Evolutionary conservation across 2,329 filamentous ascomycete genomes (phyloP).

Genomic region (Colletotrichum cuscutae): DNA sequence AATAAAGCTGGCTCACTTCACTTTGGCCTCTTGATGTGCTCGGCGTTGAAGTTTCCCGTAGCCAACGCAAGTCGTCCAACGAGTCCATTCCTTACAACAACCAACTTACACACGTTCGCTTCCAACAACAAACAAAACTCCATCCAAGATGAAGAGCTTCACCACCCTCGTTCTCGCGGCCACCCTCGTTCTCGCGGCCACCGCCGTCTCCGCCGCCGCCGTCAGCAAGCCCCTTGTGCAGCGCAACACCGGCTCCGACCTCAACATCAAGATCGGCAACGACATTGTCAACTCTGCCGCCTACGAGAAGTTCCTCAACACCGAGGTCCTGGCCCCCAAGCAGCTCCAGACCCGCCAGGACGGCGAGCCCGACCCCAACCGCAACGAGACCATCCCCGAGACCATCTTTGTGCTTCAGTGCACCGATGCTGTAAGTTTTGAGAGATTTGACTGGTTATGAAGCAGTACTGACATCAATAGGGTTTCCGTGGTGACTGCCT

Average conservation of each 20-base stretch:
- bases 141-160: conserved; percentile 31
- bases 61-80: neutral
- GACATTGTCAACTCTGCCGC: conserved; percentile 19
- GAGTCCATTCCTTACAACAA: conserved; percentile 2
- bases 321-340: neutral
- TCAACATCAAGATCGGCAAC: neutral
- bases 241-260: neutral
- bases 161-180: conserved; percentile 14
- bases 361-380: conserved; percentile 27
- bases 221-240: neutral
- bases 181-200: conserved; percentile 9
- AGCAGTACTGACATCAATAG: neutral
- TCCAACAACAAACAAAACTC: neutral
- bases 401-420: conserved; percentile 24
- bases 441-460: too few species aligned
- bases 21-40: neutral
- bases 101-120: conserved; percentile 3
- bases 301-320: neutral
- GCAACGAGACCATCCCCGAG: conserved; percentile 15
- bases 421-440: neutral
- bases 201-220: conserved; percentile 16
- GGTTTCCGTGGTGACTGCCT: conserved; percentile 30
- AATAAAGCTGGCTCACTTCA: neutral
- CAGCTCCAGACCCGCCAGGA: neutral
- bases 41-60: neutral